Base-by-base conservation (phyloP, 2,329 filamentous ascomycete species). In the Didymella segeticola region DNA sequence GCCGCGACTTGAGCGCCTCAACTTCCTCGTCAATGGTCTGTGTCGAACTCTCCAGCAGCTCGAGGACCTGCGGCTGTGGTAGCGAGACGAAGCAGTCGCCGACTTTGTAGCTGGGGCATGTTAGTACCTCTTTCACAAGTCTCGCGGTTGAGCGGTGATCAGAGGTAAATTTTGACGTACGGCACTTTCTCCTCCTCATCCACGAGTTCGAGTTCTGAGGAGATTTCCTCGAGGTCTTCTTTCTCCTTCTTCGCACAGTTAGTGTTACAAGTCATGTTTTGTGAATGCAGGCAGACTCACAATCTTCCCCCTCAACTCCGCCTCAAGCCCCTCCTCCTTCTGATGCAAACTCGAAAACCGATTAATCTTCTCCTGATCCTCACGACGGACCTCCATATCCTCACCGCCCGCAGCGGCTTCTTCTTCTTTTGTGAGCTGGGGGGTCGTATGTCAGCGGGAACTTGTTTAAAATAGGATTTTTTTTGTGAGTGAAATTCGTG, bases 341-440 rank as follows among this genome's bases (percentile, higher is more conserved):
- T 96, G 91, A 75, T 99, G 95, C 59, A 99, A 82, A 37, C 92
- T 88, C 76, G 93, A 97, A 82, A 99, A 99, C 62, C 87, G 89
- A 79, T 99, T 99, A 85, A 99, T 99, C 79, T 95, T 96, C 79
- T 98, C 93, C 77, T 99, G 95, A 74, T 99, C 95, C 75, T 98
- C 93, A 70, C 93, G 89, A 56, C 95, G 90, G 54, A 99, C 95
- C 77, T 97, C 90, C 67, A 92, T 89, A 73, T 99, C 95, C 63
- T 95, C 89, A 57, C 86, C 84, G 46, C 82, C 83, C 17, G 87
- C 82, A 54, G 87, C 74, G 15, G 53, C 53, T 53, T 81, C 88
- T 77, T 99, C 95, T 56, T 96, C 93, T 73, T 91, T 96, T 38
- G 91, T 91, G 64, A 99, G 89, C 95, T 98, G 33, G 26, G 41